Evolutionary conservation across 371 early-diverging fungal genomes (phyloP).

Genomic region (Lichtheimia ramosa): DNA sequence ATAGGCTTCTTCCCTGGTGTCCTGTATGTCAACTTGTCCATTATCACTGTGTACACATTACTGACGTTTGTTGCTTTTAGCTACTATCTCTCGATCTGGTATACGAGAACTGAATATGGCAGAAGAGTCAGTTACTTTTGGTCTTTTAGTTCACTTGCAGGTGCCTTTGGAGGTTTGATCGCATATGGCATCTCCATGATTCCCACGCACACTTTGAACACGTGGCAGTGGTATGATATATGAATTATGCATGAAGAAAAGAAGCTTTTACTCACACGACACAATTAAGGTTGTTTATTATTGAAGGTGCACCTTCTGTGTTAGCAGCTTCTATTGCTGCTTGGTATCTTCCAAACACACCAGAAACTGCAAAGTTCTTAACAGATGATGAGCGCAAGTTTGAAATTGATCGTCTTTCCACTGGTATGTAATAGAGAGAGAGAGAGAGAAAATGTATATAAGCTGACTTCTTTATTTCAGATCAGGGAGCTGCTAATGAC

Average conservation of each 20-base stretch:
- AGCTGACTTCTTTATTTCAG: constrained; percentile 10
- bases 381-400: constrained; percentile 51
- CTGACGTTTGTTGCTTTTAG: constrained; percentile 2
- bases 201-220: constrained; percentile 18
- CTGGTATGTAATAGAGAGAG: constrained; percentile 13
- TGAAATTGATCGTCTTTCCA: constrained; percentile 45
- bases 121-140: constrained; percentile 41
- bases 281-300: constrained; percentile 48
- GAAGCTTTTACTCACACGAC: not conserved
- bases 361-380: constrained; percentile 57
- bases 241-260: not conserved
- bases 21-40: constrained; percentile 25
- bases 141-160: constrained; percentile 42
- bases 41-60: constrained; percentile 12
- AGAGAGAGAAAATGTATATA: not conserved
- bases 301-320: constrained; percentile 52
- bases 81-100: constrained; percentile 42
- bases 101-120: constrained; percentile 42
- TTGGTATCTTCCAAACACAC: constrained; percentile 56
- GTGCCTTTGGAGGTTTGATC: constrained; percentile 45
- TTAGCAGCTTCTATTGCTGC: constrained; percentile 35
- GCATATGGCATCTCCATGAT: constrained; percentile 38
- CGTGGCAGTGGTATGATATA: constrained; percentile 41
- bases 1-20: constrained; percentile 31
- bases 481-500: constrained; percentile 41